A percentile compares a stretch with the other conserved stretches of the same genome.
Conservation (phyloP, 805 yeast genomes). For the Hanseniaspora nectarophila region DNA sequence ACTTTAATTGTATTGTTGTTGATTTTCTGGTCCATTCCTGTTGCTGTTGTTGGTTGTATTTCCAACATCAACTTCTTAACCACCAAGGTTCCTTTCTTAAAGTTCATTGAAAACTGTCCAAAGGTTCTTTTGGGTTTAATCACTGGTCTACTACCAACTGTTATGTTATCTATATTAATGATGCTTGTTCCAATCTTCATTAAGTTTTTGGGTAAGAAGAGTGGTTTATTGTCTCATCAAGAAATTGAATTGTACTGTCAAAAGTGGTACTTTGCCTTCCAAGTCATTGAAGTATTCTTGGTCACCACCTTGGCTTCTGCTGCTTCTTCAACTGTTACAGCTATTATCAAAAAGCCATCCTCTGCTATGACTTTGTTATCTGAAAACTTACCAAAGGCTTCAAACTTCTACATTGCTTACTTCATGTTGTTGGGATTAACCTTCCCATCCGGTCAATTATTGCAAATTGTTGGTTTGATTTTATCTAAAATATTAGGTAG, state of each 20-base stretch:
- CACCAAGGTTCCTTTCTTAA: slow-evolving; percentile 56
- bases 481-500: slow-evolving; percentile 59
- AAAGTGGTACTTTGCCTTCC: slow-evolving; percentile 80
- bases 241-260: slow-evolving; percentile 73
- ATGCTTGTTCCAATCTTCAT: slow-evolving; percentile 75
- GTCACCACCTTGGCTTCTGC: slow-evolving; percentile 77
- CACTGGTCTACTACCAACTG: slow-evolving; percentile 77
- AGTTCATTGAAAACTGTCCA: slow-evolving; percentile 69
- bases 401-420: slow-evolving; percentile 80
- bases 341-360: slow-evolving; percentile 53
- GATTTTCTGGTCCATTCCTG: slow-evolving; percentile 92
- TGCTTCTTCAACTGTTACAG: slow-evolving; percentile 61
- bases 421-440: slow-evolving; percentile 72
- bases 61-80: slow-evolving; percentile 75
- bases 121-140: slow-evolving; percentile 59
- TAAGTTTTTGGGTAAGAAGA: slow-evolving; percentile 57
- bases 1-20: slow-evolving; percentile 55
- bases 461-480: slow-evolving; percentile 63
- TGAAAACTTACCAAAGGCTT: slow-evolving; percentile 69
- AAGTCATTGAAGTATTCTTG: slow-evolving; percentile 77
- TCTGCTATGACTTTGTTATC: slow-evolving; percentile 67
- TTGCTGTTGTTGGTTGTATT: slow-evolving; percentile 90
- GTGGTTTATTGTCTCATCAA: slow-evolving; percentile 63
- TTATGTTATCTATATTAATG: slow-evolving; percentile 73
- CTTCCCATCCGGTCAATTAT: slow-evolving; percentile 59